These are phyloP conservation scores for Skeletonema grethae DNA, from an alignment of 108 stramenopile species.

Conservation along the genomic window DNA sequence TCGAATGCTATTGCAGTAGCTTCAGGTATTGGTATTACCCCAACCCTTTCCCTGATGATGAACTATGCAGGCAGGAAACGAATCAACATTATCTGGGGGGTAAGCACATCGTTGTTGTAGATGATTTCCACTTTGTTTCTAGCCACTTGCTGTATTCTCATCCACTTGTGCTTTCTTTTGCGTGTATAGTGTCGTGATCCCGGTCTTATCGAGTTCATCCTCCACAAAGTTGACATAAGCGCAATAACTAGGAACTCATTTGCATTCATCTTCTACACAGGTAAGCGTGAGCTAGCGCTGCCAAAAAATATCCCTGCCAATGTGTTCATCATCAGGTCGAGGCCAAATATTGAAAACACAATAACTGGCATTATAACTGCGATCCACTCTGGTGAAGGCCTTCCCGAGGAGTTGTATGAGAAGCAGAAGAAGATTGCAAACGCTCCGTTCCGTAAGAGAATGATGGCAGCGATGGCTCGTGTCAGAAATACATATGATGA, in stretches of 20 bases:
- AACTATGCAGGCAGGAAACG: conserved; percentile 1
- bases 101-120: no score
- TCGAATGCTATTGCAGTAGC: conserved; percentile 11
- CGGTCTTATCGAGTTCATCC: conserved; percentile 10
- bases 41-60: conserved; percentile 2
- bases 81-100: conserved; percentile 11
- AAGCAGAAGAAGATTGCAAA: neutral
- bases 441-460: neutral
- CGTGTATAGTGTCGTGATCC: conserved; percentile 4
- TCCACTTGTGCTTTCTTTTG: no score
- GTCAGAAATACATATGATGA: neutral
- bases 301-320: conserved; percentile 9
- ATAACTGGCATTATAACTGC: conserved; percentile 6
- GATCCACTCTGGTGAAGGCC: conserved; percentile 1
- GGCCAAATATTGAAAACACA: conserved; percentile 10
- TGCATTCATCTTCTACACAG: conserved; percentile 23
- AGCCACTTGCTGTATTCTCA: no score
- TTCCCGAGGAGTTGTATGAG: conserved; percentile 12
- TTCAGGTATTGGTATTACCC: conserved; percentile 23
- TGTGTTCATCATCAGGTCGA: conserved; percentile 1
- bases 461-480: neutral
- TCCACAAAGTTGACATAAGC: neutral
- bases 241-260: neutral
- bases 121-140: no score
- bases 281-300: conserved; percentile 9